phyloP scores from a whole-genome alignment of 2,329 filamentous ascomycete genomes.

The Pestalotiopsis sp. region DNA sequence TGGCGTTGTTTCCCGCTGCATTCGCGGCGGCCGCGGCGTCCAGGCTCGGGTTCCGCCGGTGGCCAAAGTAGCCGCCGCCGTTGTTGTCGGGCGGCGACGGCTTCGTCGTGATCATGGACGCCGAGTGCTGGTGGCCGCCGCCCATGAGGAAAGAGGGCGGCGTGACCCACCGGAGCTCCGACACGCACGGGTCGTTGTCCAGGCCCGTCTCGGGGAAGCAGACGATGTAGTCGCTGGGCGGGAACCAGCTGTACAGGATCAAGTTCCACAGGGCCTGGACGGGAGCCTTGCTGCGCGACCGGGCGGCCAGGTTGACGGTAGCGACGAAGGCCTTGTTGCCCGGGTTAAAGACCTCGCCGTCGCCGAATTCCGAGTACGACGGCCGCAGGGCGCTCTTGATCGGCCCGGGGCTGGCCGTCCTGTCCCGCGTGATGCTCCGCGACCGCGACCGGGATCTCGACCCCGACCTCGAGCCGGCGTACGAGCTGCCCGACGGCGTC shows the following conservation, averaged over 20 bases:
- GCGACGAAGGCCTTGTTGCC: neutral
- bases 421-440: neutral
- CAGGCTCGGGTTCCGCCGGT: neutral
- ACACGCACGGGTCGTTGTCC: neutral
- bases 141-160: neutral
- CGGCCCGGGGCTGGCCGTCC: neutral
- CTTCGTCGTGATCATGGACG: neutral
- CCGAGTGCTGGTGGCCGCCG: neutral
- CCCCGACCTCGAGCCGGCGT: neutral
- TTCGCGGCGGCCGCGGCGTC: neutral
- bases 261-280: neutral
- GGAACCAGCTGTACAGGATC: neutral
- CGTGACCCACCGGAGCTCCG: neutral
- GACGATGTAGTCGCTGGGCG: slow-evolving; percentile 1
- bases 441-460: neutral
- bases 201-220: neutral
- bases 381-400: neutral
- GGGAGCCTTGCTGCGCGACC: neutral
- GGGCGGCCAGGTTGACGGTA: neutral
- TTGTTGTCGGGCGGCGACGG: neutral
- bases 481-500: neutral
- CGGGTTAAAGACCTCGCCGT: neutral
- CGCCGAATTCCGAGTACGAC: neutral
- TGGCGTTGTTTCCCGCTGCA: neutral
- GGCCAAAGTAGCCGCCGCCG: neutral